These are phyloP conservation scores for Naganishia vaughanmartiniae DNA, from an alignment of 768 basidiomycete genomes.

Conservation along the genomic window DNA sequence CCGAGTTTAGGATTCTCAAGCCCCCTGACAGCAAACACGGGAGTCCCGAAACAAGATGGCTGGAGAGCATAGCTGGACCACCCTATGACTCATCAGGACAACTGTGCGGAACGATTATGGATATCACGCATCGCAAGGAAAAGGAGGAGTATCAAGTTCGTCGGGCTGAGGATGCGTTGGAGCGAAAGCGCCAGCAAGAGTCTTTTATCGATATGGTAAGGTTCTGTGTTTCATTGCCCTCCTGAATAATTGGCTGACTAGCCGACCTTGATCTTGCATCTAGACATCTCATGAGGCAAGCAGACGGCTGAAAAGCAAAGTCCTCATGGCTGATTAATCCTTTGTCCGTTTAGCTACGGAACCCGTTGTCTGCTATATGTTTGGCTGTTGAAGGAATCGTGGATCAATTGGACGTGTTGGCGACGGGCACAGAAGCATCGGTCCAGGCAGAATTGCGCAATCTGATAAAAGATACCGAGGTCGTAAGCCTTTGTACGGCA, in stretches of 20 bases:
- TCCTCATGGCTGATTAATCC: not conserved
- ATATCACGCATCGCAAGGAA: constrained; percentile 25
- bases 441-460: not conserved
- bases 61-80: constrained; percentile 17
- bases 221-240: not conserved
- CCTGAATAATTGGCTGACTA: not conserved
- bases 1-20: constrained; percentile 22
- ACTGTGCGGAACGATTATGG: constrained; percentile 25
- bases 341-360: constrained; percentile 20
- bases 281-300: constrained; percentile 31
- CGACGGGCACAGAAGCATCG: not conserved
- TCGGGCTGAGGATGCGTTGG: constrained; percentile 30
- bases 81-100: constrained; percentile 15
- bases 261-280: not conserved
- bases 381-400: constrained; percentile 27
- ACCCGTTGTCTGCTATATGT: constrained; percentile 27
- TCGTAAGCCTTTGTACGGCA: constrained; percentile 20
- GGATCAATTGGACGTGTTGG: constrained; percentile 15
- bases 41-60: constrained; percentile 11
- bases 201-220: constrained; percentile 31
- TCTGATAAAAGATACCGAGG: constrained; percentile 12
- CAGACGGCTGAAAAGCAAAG: not conserved
- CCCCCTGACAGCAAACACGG: not conserved
- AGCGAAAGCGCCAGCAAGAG: constrained; percentile 29
- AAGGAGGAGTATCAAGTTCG: constrained; percentile 26